Evolutionary conservation across 257 asterid genomes (phyloP), one percentile per base, ranked within the genome.

Genomic region (Solanum etuberosum): DNA sequence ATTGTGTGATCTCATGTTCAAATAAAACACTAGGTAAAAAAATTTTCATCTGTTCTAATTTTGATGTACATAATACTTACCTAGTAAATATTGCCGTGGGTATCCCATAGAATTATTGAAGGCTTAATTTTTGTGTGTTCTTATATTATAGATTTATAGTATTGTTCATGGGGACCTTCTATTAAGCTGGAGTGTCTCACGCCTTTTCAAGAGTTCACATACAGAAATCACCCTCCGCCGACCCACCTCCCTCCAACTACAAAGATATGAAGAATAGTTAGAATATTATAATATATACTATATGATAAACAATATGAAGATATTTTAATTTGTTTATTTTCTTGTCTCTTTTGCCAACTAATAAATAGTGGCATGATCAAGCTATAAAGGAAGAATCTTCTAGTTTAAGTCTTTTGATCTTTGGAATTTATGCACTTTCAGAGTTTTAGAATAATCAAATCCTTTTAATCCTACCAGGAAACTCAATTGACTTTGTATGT

Each of bases 301-400:
- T 42, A 32, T 70, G 14, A 18, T 76, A 12, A 38, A 11, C 32
- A 80, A 80, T 31, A n/a, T 40, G 83, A 42, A 13, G 32, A 5
- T 34, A 8, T 76, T 38, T n/a, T 20, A 18, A 16, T 32, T 71
- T n/a, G 37, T 57, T 11, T 61, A 23, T 9, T 7, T 27, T 78
- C 65, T 78, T 78, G 84, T 43, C 84, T n/a, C 34, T 78, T 42
- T 12, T 78, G 63, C 83, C 83, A 76, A 42, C 84, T 27, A 46
- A 43, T 61, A 37, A 80, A 18, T 16, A 18, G 20, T 29, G 67
- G 40, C 67, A 80, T 42, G 84, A 42, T 16, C 25, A 9, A 77
- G 82, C 32, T 32, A 32, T 18, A 32, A 51, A 6, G 70, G 70
- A 61, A 61, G 31, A 61, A 61, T 61, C 70, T 61, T 61, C 3